Evolutionary conservation across 2,329 filamentous ascomycete species (phyloP).

Genomic region (Alternaria hordeiaustralica): DNA sequence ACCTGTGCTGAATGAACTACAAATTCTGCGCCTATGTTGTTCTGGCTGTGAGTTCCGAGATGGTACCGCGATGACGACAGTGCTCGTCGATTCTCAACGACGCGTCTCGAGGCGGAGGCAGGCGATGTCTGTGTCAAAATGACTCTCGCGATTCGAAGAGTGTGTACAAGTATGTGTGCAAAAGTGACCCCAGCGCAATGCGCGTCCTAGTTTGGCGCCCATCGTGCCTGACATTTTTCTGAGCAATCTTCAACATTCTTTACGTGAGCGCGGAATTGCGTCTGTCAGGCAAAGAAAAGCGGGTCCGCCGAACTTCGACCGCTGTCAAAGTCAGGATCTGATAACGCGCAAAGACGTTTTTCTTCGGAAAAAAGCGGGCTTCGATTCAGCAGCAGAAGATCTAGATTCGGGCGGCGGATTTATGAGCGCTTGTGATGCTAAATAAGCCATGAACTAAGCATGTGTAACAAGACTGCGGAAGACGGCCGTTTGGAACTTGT

Average conservation of each 20-base stretch:
- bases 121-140: not conserved
- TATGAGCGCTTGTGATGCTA: not conserved
- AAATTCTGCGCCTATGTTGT: not conserved
- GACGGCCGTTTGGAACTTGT: not conserved
- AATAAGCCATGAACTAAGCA: not conserved
- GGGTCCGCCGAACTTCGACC: conserved; percentile 9
- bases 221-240: not conserved
- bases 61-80: not conserved
- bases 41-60: not conserved
- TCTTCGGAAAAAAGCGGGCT: not conserved
- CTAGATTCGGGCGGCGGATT: not conserved
- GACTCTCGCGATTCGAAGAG: not conserved
- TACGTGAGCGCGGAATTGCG: conserved; percentile 21
- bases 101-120: not conserved
- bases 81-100: not conserved
- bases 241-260: conserved; percentile 3
- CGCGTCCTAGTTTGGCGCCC: not conserved
- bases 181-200: not conserved
- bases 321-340: not conserved
- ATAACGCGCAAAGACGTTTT: not conserved
- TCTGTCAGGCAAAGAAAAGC: not conserved
- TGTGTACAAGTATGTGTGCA: not conserved
- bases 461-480: not conserved
- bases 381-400: not conserved
- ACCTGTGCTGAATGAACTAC: not conserved